Evolutionary conservation across 2,329 filamentous ascomycete species (phyloP).

Genomic region (Sporothrix schenckii): DNA sequence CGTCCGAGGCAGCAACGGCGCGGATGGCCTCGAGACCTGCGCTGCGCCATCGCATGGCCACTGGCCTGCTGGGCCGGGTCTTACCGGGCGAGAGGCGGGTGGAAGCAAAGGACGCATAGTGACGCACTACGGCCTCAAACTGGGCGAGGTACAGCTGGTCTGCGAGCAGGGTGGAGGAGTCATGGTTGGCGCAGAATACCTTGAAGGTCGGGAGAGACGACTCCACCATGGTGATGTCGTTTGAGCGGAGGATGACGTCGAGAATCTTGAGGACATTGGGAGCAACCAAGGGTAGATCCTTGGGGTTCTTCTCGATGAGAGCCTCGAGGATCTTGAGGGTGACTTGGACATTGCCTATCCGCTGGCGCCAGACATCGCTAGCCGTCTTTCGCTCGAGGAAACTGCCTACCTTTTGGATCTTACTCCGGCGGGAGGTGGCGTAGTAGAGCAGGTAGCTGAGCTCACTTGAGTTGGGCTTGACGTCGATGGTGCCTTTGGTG

Average conservation of each 20-base stretch:
- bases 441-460: slow-evolving; percentile 97
- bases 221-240: slow-evolving; percentile 90
- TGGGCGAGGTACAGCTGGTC: slow-evolving; percentile 81
- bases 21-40: slow-evolving; percentile 77
- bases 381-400: slow-evolving; percentile 95
- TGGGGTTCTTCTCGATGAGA: slow-evolving; percentile 88
- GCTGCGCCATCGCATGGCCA: slow-evolving; percentile 76
- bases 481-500: slow-evolving; percentile 86
- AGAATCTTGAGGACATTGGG: slow-evolving; percentile 83
- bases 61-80: slow-evolving; percentile 65
- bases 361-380: slow-evolving; percentile 84
- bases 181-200: slow-evolving; percentile 85
- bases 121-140: slow-evolving; percentile 78
- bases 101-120: slow-evolving; percentile 79
- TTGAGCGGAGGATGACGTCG: slow-evolving; percentile 77
- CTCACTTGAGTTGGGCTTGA: slow-evolving; percentile 95
- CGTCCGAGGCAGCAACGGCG: slow-evolving; percentile 77
- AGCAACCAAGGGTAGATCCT: slow-evolving; percentile 87
- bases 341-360: slow-evolving; percentile 91
- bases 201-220: slow-evolving; percentile 85
- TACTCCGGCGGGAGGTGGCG: slow-evolving; percentile 88
- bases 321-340: slow-evolving; percentile 90
- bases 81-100: slow-evolving; percentile 59
- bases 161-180: slow-evolving; percentile 79
- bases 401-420: slow-evolving; percentile 92